Evolutionary conservation across 208 protist genomes (phyloP).

Genomic region (Wallacemonas collosoma): DNA sequence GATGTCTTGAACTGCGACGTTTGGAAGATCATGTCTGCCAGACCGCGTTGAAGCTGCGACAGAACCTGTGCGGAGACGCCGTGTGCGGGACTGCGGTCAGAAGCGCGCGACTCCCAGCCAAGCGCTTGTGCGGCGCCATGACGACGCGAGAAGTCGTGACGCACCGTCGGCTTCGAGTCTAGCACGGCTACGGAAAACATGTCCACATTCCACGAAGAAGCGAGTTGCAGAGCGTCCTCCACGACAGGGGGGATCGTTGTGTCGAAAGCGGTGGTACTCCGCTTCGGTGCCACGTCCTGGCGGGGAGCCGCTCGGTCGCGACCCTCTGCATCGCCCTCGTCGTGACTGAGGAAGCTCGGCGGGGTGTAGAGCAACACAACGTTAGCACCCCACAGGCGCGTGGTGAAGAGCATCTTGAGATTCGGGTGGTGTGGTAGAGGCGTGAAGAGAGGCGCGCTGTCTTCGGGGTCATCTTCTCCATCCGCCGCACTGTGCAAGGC

Average conservation of each 20-base stretch:
- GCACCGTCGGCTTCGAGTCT: slow-evolving; percentile 1
- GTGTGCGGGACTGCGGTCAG: slow-evolving; percentile 7
- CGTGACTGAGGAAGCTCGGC: slow-evolving; percentile 4
- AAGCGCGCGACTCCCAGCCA: not conserved
- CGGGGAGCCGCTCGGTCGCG: not conserved
- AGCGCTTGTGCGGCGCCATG: not conserved
- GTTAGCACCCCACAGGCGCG: slow-evolving; percentile 72
- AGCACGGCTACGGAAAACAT: slow-evolving; percentile 80
- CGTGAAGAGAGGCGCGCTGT: slow-evolving; percentile 20
- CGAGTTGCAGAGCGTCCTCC: slow-evolving; percentile 69
- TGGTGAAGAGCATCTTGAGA: slow-evolving; percentile 58
- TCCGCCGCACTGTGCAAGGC: slow-evolving; percentile 31
- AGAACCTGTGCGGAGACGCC: slow-evolving; percentile 59
- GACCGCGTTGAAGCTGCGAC: slow-evolving; percentile 52
- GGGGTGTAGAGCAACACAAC: slow-evolving; percentile 58
- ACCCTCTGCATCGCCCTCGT: not conserved
- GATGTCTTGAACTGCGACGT: slow-evolving; percentile 26
- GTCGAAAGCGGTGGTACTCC: not conserved
- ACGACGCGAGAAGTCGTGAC: slow-evolving; percentile 6
- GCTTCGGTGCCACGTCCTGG: not conserved
- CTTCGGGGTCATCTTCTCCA: not conserved
- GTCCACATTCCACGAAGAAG: slow-evolving; percentile 71
- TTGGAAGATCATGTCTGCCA: slow-evolving; percentile 52
- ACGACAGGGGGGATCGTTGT: slow-evolving; percentile 23
- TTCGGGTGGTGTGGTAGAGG: slow-evolving; percentile 39